Evolutionary conservation across 306 rosid species (phyloP).

Genomic region (Cicer yamashitae): DNA sequence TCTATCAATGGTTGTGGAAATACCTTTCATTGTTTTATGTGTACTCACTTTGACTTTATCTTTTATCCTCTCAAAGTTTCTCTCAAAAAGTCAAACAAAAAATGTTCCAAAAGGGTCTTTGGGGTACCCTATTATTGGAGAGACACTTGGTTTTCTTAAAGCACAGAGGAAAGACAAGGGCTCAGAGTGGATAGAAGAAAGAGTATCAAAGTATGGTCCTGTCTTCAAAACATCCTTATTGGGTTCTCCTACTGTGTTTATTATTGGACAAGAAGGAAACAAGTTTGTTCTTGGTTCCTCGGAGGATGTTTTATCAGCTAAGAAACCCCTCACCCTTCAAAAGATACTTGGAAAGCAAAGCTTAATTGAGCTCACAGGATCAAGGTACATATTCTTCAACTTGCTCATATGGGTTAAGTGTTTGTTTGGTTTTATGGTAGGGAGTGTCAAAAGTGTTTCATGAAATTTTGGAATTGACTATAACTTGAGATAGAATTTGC

Average conservation of each 20-base stretch:
- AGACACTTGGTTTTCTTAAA: constrained; percentile 54
- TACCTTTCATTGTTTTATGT: constrained; percentile 39
- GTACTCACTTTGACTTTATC: constrained; percentile 48
- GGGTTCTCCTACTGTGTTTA: constrained; percentile 59
- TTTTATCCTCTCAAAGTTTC: constrained; percentile 45
- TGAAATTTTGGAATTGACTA: too few relatives aligned
- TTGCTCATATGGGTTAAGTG: neutral
- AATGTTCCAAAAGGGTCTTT: constrained; percentile 64
- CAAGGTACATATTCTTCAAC: constrained; percentile 47
- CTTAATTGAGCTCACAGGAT: constrained; percentile 53
- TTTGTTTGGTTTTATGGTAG: too few relatives aligned
- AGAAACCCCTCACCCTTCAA: constrained; percentile 53
- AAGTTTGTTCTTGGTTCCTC: constrained; percentile 53
- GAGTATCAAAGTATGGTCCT: constrained; percentile 51
- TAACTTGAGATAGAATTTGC: too few relatives aligned
- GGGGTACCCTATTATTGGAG: constrained; percentile 61
- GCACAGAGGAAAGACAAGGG: constrained; percentile 55
- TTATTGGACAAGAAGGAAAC: constrained; percentile 57
- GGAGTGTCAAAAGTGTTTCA: too few relatives aligned
- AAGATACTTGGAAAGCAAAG: constrained; percentile 51
- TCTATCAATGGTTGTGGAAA: constrained; percentile 34
- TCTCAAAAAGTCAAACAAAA: constrained; percentile 45
- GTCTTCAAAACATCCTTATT: constrained; percentile 60
- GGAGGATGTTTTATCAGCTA: constrained; percentile 52
- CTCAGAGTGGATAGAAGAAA: constrained; percentile 55